phyloP scores from a whole-genome alignment of 306 rosid species.

The Malus fusca region DNA sequence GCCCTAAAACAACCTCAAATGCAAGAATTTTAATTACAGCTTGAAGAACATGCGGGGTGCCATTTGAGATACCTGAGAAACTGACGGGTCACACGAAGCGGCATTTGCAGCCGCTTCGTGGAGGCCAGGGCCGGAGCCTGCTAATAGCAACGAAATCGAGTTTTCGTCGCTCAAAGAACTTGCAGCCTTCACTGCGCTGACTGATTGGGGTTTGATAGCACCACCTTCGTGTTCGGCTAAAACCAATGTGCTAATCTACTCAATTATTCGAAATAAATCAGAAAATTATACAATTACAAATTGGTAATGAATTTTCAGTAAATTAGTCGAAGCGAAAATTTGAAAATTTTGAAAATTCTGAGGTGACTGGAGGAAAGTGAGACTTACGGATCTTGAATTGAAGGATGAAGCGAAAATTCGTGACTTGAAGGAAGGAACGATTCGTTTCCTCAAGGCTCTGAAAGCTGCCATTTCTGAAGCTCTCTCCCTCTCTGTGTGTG shows the following conservation, averaged over 20 bases:
- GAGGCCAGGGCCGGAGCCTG: slow-evolving; percentile 78
- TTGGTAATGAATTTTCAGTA: no score
- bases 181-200: slow-evolving; percentile 74
- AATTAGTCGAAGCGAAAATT: no score
- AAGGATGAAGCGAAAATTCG: slow-evolving; percentile 17
- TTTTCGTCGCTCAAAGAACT: slow-evolving; percentile 41
- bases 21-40: background rate
- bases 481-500: background rate
- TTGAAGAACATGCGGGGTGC: background rate
- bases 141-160: slow-evolving; percentile 64
- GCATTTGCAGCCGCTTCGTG: slow-evolving; percentile 71
- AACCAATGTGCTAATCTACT: slow-evolving; percentile 70
- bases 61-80: slow-evolving; percentile 46
- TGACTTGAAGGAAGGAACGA: slow-evolving; percentile 22
- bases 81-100: slow-evolving; percentile 62
- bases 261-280: background rate
- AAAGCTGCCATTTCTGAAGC: slow-evolving; percentile 47
- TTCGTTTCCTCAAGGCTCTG: slow-evolving; percentile 45
- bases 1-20: background rate
- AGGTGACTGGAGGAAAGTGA: background rate
- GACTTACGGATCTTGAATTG: slow-evolving; percentile 42
- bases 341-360: background rate
- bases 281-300: background rate
- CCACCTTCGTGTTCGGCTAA: slow-evolving; percentile 81
- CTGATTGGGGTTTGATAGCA: slow-evolving; percentile 49